Percentiles rank a stretch among this genome's conserved stretches.
phyloP scores from a whole-genome alignment of 176 grass and related monocot species.

The Thinopyrum elongatum region DNA sequence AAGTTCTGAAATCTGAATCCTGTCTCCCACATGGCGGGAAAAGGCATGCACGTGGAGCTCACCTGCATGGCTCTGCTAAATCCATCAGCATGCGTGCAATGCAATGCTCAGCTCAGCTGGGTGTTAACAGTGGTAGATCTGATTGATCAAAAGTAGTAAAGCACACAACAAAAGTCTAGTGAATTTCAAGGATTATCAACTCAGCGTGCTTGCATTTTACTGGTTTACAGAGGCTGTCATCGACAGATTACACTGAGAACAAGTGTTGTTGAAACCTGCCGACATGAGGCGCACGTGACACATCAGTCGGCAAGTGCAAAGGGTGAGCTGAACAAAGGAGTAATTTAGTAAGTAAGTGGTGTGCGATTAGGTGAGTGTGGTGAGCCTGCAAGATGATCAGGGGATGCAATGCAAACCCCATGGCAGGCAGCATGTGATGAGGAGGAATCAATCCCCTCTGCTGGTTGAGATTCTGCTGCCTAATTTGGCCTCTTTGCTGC shows the following conservation, averaged over 20 bases:
- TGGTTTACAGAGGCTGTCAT: background rate
- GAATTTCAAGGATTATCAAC: background rate
- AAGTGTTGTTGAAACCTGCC: background rate
- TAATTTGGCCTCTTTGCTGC: conserved; percentile 3
- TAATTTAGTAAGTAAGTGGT: too few species aligned
- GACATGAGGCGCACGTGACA: background rate
- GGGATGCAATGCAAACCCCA: too few species aligned
- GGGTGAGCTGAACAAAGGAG: background rate
- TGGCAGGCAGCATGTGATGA: background rate
- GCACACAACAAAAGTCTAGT: background rate
- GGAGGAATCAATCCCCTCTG: conserved; percentile 3
- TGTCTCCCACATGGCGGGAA: conserved; percentile 39
- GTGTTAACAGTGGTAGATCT: conserved; percentile 23
- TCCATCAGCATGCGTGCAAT: background rate
- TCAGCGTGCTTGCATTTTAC: background rate
- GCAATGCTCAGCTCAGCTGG: background rate
- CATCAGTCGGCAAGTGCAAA: background rate
- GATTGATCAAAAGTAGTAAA: background rate
- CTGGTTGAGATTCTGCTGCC: conserved; percentile 2
- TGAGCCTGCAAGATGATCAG: background rate
- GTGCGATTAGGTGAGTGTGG: background rate
- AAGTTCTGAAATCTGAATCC: conserved; percentile 5
- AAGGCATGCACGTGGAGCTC: background rate
- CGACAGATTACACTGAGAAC: background rate
- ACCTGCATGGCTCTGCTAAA: conserved; percentile 6